These are phyloP conservation scores for Picea glauca DNA, from an alignment of 75 land plant species.

Conservation along the genomic window DNA sequence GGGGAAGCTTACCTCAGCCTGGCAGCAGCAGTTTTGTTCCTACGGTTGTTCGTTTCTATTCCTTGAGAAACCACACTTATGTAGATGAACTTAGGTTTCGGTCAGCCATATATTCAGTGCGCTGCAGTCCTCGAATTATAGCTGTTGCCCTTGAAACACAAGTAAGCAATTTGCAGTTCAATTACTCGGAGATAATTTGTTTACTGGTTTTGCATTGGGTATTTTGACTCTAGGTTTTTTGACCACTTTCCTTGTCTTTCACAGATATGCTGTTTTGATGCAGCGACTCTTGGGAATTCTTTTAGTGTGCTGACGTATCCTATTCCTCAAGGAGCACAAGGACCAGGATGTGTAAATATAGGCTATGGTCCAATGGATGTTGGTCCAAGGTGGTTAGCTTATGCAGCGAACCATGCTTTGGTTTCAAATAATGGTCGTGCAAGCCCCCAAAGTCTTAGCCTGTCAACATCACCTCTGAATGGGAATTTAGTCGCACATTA, in stretches of 20 bases:
- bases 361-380: slow-evolving; percentile 96
- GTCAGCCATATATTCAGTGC: slow-evolving; percentile 74
- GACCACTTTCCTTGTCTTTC: slow-evolving; percentile 6
- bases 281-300: slow-evolving; percentile 70
- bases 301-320: slow-evolving; percentile 90
- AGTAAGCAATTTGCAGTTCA: slow-evolving; percentile 33
- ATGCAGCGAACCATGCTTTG: slow-evolving; percentile 64
- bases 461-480: slow-evolving; percentile 80
- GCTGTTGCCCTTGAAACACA: slow-evolving; percentile 81
- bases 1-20: slow-evolving; percentile 15
- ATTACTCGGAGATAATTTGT: background rate
- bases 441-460: slow-evolving; percentile 85
- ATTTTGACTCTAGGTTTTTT: background rate
- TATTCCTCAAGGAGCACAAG: slow-evolving; percentile 56
- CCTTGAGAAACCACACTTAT: slow-evolving; percentile 63
- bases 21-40: slow-evolving; percentile 39
- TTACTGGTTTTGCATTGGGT: slow-evolving; percentile 13
- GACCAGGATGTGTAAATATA: slow-evolving; percentile 34
- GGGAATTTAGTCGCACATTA: slow-evolving; percentile 81
- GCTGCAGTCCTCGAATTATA: slow-evolving; percentile 84
- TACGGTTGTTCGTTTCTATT: slow-evolving; percentile 79
- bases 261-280: slow-evolving; percentile 95
- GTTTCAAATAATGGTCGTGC: slow-evolving; percentile 73
- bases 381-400: slow-evolving; percentile 96
- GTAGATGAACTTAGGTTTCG: slow-evolving; percentile 82